These are phyloP conservation scores for Xylaria sp. DNA, from an alignment of 2,329 filamentous ascomycete species.

Conservation along the genomic window DNA sequence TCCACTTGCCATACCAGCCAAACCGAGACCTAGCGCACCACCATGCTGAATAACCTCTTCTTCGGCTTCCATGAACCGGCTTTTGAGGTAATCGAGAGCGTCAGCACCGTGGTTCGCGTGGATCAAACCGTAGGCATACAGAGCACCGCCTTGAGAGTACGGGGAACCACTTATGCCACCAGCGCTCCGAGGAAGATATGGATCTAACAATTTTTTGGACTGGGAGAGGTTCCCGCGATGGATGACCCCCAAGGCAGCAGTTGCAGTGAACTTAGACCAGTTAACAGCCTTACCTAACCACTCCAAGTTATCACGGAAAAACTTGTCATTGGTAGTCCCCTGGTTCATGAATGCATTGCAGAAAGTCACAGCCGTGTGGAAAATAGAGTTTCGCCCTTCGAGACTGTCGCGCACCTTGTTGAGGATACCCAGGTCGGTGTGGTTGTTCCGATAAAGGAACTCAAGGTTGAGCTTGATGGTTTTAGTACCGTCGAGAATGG, in stretches of 20 bases:
- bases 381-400: slow-evolving; percentile 95
- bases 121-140: slow-evolving; percentile 94
- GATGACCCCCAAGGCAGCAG: slow-evolving; percentile 93
- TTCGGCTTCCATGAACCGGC: slow-evolving; percentile 74
- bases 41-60: slow-evolving; percentile 97
- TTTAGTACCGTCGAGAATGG: slow-evolving; percentile 83
- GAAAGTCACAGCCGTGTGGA: slow-evolving; percentile 96
- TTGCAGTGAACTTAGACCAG: slow-evolving; percentile 99
- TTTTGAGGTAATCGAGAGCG: slow-evolving; percentile 79
- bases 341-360: slow-evolving; percentile 99
- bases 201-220: slow-evolving; percentile 89
- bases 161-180: slow-evolving; percentile 79
- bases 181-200: slow-evolving; percentile 79
- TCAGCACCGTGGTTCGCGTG: slow-evolving; percentile 97
- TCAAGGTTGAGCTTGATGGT: slow-evolving; percentile 95
- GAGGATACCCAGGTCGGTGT: slow-evolving; percentile 86
- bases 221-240: slow-evolving; percentile 94
- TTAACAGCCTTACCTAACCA: slow-evolving; percentile 99
- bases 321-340: slow-evolving; percentile 96
- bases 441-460: slow-evolving; percentile 95
- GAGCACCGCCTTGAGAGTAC: slow-evolving; percentile 93
- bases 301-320: slow-evolving; percentile 96
- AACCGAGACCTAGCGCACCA: slow-evolving; percentile 90
- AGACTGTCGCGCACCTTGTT: slow-evolving; percentile 97
- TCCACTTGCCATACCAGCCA: slow-evolving; percentile 96